phyloP scores from a whole-genome alignment of 2,329 filamentous ascomycete species.

The Achaetomium macrosporum region DNA sequence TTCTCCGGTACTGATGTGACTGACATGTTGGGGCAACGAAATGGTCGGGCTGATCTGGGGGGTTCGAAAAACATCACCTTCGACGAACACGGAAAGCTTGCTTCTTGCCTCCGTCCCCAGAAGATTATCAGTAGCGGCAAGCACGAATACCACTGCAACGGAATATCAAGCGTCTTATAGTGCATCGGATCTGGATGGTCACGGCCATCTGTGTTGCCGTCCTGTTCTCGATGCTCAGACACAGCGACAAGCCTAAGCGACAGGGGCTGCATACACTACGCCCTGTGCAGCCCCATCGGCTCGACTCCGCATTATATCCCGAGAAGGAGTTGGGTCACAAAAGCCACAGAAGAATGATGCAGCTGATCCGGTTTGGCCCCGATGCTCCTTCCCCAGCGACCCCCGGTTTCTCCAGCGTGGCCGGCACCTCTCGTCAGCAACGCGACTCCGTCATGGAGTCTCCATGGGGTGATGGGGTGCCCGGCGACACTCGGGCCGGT shows the following conservation, averaged over 20 bases:
- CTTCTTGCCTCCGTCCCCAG: slow-evolving; percentile 19
- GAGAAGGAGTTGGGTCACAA: slow-evolving; percentile 4
- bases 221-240: slow-evolving; percentile 8
- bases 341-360: neutral
- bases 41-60: too few relatives aligned
- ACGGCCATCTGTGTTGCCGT: slow-evolving; percentile 15
- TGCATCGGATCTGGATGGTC: slow-evolving; percentile 19
- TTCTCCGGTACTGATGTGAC: slow-evolving; percentile 1
- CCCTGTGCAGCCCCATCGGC: slow-evolving; percentile 4
- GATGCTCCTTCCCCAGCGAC: slow-evolving; percentile 10
- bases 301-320: slow-evolving; percentile 6
- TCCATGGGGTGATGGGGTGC: slow-evolving; percentile 18
- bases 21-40: neutral
- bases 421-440: neutral
- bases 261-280: slow-evolving; percentile 15
- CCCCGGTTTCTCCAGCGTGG: slow-evolving; percentile 12
- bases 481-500: slow-evolving; percentile 28
- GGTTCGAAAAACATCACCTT: slow-evolving; percentile 10
- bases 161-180: slow-evolving; percentile 18
- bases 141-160: slow-evolving; percentile 22
- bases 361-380: slow-evolving; percentile 22
- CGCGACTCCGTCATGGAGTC: neutral
- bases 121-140: slow-evolving; percentile 17
- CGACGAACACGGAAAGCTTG: slow-evolving; percentile 18
- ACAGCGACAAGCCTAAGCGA: slow-evolving; percentile 17